phyloP scores from a whole-genome alignment of 169 alveolate species.

The Toxoplasma gondii region DNA sequence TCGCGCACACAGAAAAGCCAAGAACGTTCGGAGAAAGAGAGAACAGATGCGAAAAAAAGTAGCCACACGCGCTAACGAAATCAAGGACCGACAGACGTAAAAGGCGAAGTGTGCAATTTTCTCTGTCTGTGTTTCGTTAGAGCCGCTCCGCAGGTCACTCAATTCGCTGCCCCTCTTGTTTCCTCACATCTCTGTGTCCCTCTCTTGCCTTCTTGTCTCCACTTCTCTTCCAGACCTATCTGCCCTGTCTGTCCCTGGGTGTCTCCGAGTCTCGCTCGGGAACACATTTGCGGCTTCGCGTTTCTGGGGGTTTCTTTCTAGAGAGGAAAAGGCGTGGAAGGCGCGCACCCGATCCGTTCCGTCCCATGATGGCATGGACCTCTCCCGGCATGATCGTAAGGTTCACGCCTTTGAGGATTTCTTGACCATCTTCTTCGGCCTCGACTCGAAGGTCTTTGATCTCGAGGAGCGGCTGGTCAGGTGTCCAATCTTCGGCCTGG shows the following conservation, averaged over 20 bases:
- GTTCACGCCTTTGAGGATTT: conserved; percentile 72
- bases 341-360: conserved; percentile 72
- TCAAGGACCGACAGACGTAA: background rate
- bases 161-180: no score
- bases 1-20: background rate
- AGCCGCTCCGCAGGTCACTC: no score
- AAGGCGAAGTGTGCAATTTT: no score
- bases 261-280: no score
- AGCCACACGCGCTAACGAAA: background rate
- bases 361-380: conserved; percentile 76
- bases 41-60: background rate
- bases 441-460: conserved; percentile 71
- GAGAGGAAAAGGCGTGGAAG: no score
- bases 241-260: no score
- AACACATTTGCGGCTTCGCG: no score
- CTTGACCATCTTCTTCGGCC: conserved; percentile 73
- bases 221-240: no score
- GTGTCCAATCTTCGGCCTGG: conserved; percentile 38
- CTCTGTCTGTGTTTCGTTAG: no score
- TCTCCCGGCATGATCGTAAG: conserved; percentile 71
- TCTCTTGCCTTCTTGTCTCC: no score
- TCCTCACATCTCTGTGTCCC: no score
- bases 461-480: conserved; percentile 72
- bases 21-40: background rate
- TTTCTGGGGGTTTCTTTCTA: no score